These are phyloP conservation scores for Hippophae rhamnoides DNA, from an alignment of 306 rosid genomes.

Conservation along the genomic window DNA sequence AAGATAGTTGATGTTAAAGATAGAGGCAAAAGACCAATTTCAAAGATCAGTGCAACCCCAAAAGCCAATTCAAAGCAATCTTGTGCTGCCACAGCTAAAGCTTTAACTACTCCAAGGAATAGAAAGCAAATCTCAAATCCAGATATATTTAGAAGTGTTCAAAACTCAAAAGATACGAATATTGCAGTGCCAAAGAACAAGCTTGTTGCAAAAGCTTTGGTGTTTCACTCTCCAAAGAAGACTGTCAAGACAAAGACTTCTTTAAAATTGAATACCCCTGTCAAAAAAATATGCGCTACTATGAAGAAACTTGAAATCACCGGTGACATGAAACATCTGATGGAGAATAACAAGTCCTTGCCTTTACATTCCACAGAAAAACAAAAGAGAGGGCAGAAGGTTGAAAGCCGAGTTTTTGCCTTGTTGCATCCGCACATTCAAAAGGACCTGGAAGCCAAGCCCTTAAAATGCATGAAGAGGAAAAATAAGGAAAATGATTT, in stretches of 20 bases:
- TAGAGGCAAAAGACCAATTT: conserved; percentile 26
- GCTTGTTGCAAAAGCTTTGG: conserved; percentile 52
- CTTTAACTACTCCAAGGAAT: conserved; percentile 81
- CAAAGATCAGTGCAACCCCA: conserved; percentile 51
- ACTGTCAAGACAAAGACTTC: conserved; percentile 33
- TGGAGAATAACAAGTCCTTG: conserved; percentile 31
- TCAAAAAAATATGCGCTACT: conserved; percentile 53
- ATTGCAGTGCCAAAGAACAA: conserved; percentile 50
- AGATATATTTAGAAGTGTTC: conserved; percentile 63
- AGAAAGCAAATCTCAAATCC: conserved; percentile 41
- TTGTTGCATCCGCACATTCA: conserved; percentile 32
- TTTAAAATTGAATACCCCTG: conserved; percentile 37
- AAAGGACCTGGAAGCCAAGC: conserved; percentile 37
- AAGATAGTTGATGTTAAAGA: conserved; percentile 28
- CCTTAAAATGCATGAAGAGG: conserved; percentile 29
- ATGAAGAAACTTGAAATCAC: conserved; percentile 70
- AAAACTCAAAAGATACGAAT: conserved; percentile 36
- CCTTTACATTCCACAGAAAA: conserved; percentile 34
- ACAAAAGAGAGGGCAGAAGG: conserved; percentile 58
- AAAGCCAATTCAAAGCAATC: conserved; percentile 48
- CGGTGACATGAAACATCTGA: conserved; percentile 41
- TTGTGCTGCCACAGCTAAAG: conserved; percentile 30
- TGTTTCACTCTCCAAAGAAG: conserved; percentile 75
- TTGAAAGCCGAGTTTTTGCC: conserved; percentile 80
- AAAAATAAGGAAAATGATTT: conserved; percentile 27